Evolutionary conservation across 2,329 filamentous ascomycete genomes (phyloP).

Genomic region (Cercospora citrullina): DNA sequence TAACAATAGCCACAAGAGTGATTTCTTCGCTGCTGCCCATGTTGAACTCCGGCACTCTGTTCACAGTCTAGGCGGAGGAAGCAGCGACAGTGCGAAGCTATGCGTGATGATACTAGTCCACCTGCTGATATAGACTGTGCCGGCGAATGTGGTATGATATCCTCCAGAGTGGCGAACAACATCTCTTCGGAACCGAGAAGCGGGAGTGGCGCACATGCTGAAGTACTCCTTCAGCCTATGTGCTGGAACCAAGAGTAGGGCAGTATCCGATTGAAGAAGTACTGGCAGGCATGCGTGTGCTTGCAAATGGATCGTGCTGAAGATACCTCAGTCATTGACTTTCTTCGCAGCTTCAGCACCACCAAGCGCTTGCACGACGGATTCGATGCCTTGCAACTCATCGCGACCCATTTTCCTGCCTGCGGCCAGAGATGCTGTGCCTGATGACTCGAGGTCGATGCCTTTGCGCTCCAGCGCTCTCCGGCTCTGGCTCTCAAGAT

Average conservation of each 20-base stretch:
- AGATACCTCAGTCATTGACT: background rate
- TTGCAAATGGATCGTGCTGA: background rate
- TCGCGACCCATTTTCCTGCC: slow-evolving; percentile 36
- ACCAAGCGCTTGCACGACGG: slow-evolving; percentile 38
- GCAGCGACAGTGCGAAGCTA: background rate
- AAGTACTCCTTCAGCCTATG: background rate
- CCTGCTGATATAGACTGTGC: background rate
- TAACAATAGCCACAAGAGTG: slow-evolving; percentile 13
- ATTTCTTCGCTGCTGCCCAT: slow-evolving; percentile 3
- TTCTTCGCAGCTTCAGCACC: slow-evolving; percentile 24
- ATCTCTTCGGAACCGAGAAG: background rate
- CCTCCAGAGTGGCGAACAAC: background rate
- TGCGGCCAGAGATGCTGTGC: slow-evolving; percentile 28
- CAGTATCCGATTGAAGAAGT: background rate
- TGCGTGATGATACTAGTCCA: background rate
- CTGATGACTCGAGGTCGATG: slow-evolving; percentile 54
- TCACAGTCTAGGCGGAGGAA: background rate
- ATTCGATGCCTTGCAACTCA: slow-evolving; percentile 42
- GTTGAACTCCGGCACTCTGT: background rate
- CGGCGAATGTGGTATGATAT: background rate
- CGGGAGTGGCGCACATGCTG: background rate
- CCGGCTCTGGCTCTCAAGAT: slow-evolving; percentile 77
- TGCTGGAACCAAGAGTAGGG: background rate
- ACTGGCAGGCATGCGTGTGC: background rate
- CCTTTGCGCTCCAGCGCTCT: slow-evolving; percentile 74